Base-by-base conservation (phyloP, 2,329 filamentous ascomycete genomes). In the Lasiodiplodia theobromae region DNA sequence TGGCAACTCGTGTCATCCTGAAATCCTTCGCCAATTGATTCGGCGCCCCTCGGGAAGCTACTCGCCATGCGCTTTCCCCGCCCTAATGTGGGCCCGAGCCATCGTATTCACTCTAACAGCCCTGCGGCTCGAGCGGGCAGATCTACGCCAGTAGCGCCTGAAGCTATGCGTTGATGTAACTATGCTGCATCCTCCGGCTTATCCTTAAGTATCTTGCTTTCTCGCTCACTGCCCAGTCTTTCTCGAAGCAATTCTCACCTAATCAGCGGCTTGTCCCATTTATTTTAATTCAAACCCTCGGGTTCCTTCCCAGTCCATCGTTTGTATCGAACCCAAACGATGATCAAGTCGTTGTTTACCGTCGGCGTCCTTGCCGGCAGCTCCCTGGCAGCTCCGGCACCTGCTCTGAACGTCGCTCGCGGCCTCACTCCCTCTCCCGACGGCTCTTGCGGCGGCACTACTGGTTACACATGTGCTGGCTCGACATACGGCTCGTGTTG, bases 381-480 rank as follows among this genome's bases (percentile, higher is more conserved):
- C 49, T 40, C 56, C 38, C 37, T 47, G 49, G 66, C 66, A 11
- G 49, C 25, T 21, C 66, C 66, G 37, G 66, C 66, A n/a, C 66
- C 66, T 2, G 56, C 56, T 37, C 28, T 18, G 23, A 60, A 57
- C n/a, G 34, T 47, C 28, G 23, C 47, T 40, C 52, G 64, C n/a
- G 52, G 28, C 23, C 47, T 69, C 34, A 65, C 56, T n/a, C n/a
- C 40, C 14, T 67, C 69, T 16, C 53, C 67, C 7, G 69, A 70
- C 57, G 69, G 53, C 21, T 67, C 49, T 6, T 70, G 69, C 60
- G 69, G 67, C 34, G 69, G 69, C 10, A 54, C 53, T 5, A 67
- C 60, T 4, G 69, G 69, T 54, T 69, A 69, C 49, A 70, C 69
- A 11, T 70, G 69, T 23, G 28, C n/a, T 18, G 69, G 69, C 12